A percentile compares a stretch with the other conserved stretches of the same genome.
Evolutionary conservation across 352 stramenopile genomes (phyloP).

Genomic region (Phytopythium boreale): DNA sequence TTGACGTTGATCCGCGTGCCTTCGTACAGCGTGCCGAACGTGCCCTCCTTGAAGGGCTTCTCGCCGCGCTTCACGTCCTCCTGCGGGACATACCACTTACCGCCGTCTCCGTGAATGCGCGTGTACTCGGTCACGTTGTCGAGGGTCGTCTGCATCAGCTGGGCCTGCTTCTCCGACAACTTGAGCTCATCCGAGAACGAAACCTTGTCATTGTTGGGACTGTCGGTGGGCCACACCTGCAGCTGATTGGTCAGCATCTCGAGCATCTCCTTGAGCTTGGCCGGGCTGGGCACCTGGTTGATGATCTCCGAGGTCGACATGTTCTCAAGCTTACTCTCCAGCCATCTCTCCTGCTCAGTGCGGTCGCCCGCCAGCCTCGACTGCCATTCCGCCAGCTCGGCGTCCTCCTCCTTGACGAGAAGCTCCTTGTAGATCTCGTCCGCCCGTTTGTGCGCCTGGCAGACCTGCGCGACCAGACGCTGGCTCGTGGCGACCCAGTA

Average conservation of each 20-base stretch:
- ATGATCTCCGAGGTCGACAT: not conserved
- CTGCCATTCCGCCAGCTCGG: not conserved
- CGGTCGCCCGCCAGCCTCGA: not conserved
- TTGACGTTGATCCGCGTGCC: constrained; percentile 19
- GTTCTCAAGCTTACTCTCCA: not conserved
- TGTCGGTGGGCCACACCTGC: not conserved
- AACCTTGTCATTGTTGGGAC: not conserved
- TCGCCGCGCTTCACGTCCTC: constrained; percentile 8
- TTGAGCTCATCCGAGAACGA: constrained; percentile 6
- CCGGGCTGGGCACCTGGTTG: not conserved
- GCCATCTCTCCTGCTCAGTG: not conserved
- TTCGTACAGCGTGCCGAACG: constrained; percentile 4
- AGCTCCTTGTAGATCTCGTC: not conserved
- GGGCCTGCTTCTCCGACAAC: not conserved
- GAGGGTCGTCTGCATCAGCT: constrained; percentile 13
- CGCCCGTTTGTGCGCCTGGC: not conserved
- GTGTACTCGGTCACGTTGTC: constrained; percentile 1
- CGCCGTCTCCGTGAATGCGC: constrained; percentile 7
- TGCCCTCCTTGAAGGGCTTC: constrained; percentile 8
- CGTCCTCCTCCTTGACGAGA: not conserved
- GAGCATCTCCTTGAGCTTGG: constrained; percentile 19
- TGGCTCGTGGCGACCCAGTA: not conserved
- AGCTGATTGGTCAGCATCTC: constrained; percentile 14
- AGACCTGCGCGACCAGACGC: not conserved
- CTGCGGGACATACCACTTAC: constrained; percentile 20